phyloP scores from a whole-genome alignment of 495 filamentous ascomycete genomes.

The Pseudevernia furfuracea region DNA sequence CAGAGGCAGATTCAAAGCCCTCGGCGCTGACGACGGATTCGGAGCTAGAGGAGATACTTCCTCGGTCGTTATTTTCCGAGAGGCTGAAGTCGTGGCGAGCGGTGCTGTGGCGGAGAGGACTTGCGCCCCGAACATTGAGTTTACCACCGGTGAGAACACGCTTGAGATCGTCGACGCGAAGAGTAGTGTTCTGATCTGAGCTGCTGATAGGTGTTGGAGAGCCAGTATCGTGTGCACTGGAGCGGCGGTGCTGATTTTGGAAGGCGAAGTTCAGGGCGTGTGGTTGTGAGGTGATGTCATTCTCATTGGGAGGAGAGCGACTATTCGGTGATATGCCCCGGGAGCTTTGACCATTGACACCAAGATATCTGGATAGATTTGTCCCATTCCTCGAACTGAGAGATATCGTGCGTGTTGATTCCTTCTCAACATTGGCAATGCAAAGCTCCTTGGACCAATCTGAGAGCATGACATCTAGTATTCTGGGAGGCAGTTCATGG shows the following conservation, averaged over 20 bases:
- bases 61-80: constrained; percentile 2
- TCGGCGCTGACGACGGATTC: constrained; percentile 49
- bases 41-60: constrained; percentile 33
- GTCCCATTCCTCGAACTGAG: constrained; percentile 62
- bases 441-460: constrained; percentile 71
- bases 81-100: constrained; percentile 9
- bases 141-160: constrained; percentile 54
- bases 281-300: constrained; percentile 19
- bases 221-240: constrained; percentile 37
- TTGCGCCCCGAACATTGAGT: constrained; percentile 30
- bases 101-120: constrained; percentile 33
- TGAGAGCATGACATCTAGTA: constrained; percentile 64
- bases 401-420: constrained; percentile 59
- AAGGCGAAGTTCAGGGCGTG: constrained; percentile 23
- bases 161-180: constrained; percentile 85
- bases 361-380: constrained; percentile 44
- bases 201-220: constrained; percentile 47
- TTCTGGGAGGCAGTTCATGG: constrained; percentile 39
- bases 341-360: constrained; percentile 45
- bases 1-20: constrained; percentile 25
- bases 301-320: constrained; percentile 21
- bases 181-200: constrained; percentile 56
- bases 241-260: constrained; percentile 31
- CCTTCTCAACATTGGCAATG: constrained; percentile 57
- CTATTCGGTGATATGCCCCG: constrained; percentile 21